phyloP scores from a whole-genome alignment of 306 rosid genomes.

The Adenanthera pavonina region DNA sequence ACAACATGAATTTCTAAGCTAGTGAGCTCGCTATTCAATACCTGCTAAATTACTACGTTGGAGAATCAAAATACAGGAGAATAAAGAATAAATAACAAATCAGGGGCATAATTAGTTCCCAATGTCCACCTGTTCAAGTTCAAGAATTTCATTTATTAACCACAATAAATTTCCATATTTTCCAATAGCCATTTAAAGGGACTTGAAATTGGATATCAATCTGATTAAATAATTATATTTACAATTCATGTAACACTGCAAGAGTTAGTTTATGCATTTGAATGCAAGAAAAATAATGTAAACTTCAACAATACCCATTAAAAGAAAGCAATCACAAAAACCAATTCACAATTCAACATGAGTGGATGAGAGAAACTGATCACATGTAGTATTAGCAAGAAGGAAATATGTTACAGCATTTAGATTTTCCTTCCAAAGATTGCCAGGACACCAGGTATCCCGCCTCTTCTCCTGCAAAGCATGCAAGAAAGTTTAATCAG shows the following conservation, averaged over 20 bases:
- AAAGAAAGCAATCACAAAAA: constrained; percentile 20
- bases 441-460: constrained; percentile 94
- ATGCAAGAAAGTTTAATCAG: constrained; percentile 46
- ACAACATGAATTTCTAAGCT: not conserved
- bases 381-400: constrained; percentile 19
- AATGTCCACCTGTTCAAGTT: not conserved
- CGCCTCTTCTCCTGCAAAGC: constrained; percentile 84
- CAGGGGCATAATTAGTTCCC: not conserved
- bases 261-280: constrained; percentile 10
- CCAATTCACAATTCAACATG: constrained; percentile 29
- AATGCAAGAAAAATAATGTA: constrained; percentile 25
- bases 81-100: not conserved
- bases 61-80: not conserved
- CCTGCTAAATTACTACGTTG: not conserved
- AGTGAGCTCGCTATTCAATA: not conserved
- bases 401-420: constrained; percentile 59
- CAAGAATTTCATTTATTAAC: not conserved
- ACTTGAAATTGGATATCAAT: not conserved
- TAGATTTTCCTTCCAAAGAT: constrained; percentile 53
- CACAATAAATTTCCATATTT: not conserved
- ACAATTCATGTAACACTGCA: not conserved
- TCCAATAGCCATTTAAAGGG: not conserved
- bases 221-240: not conserved
- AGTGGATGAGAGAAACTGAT: constrained; percentile 24
- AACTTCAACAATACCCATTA: constrained; percentile 4